Conservation (phyloP, 495 filamentous ascomycete species). For the Chaetomidium leptoderma region DNA sequence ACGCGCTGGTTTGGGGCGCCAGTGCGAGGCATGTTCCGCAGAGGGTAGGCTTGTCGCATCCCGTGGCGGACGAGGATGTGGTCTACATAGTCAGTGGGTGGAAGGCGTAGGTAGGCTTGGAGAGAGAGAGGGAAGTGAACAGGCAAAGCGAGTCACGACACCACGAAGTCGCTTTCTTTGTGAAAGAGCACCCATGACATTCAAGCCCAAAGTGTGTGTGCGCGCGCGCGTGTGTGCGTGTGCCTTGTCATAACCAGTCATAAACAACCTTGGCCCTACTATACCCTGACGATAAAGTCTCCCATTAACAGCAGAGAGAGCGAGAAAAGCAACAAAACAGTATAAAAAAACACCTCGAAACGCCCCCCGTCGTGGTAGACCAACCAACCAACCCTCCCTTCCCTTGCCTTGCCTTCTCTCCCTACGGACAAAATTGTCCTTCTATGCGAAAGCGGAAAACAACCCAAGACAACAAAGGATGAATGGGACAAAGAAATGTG, state of each 20-base stretch:
- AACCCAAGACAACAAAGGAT: neutral
- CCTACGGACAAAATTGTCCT: neutral
- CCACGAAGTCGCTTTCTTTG: neutral
- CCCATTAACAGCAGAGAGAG: neutral
- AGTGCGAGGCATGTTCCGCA: slow-evolving; percentile 94
- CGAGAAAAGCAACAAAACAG: neutral
- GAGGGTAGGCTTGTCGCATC: slow-evolving; percentile 81
- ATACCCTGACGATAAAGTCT: neutral
- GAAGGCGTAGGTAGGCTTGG: slow-evolving; percentile 44
- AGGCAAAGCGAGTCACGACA: neutral
- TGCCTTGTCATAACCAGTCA: slow-evolving; percentile 12
- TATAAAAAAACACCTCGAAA: slow-evolving; percentile 5
- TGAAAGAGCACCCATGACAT: neutral
- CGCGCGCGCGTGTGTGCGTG: neutral
- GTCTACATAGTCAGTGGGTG: slow-evolving; percentile 90
- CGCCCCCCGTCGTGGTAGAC: slow-evolving; percentile 12
- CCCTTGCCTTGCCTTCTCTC: no score
- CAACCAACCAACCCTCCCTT: slow-evolving; percentile 4
- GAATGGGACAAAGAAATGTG: neutral
- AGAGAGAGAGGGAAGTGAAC: neutral
- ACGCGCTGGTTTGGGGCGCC: slow-evolving; percentile 95
- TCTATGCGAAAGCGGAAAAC: slow-evolving; percentile 8
- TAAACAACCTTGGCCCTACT: neutral
- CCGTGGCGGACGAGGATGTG: slow-evolving; percentile 92
- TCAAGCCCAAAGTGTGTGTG: neutral